Evolutionary conservation across 495 filamentous ascomycete species (phyloP).

Genomic region (Xylaria longipes): DNA sequence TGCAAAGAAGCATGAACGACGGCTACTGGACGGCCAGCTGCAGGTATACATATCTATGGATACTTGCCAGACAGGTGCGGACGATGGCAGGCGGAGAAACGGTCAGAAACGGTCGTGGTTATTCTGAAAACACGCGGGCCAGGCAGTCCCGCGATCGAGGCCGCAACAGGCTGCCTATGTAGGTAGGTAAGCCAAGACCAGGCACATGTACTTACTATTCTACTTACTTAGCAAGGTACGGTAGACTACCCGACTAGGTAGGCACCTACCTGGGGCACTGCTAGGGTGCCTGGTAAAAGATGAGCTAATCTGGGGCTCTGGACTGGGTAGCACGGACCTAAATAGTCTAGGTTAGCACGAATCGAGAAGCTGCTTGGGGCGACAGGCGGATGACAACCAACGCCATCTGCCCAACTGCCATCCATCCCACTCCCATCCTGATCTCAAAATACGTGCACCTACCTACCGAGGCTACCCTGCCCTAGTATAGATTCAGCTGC

Average conservation of each 20-base stretch:
- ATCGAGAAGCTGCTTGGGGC: constrained; percentile 11
- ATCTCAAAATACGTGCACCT: constrained; percentile 6
- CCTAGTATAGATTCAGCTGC: background rate
- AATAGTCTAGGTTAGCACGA: constrained; percentile 4
- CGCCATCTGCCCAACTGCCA: constrained; percentile 1
- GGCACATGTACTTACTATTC: background rate
- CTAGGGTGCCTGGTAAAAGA: background rate
- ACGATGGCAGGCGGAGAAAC: constrained; percentile 8
- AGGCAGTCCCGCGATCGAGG: constrained; percentile 6
- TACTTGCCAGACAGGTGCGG: background rate
- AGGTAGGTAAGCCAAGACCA: background rate
- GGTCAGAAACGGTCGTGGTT: constrained; percentile 5
- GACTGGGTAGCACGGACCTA: background rate
- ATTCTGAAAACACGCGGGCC: constrained; percentile 3
- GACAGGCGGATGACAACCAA: background rate
- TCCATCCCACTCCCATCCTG: background rate
- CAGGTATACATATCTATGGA: background rate
- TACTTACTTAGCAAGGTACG: background rate
- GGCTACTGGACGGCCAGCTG: background rate
- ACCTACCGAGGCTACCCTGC: constrained; percentile 2
- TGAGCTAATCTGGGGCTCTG: constrained; percentile 7
- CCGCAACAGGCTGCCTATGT: no score
- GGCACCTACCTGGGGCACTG: background rate
- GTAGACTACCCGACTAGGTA: background rate
- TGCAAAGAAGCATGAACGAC: constrained; percentile 11